phyloP scores from a whole-genome alignment of 2,329 filamentous ascomycete genomes.

The Paraphaeosphaeria minitans region DNA sequence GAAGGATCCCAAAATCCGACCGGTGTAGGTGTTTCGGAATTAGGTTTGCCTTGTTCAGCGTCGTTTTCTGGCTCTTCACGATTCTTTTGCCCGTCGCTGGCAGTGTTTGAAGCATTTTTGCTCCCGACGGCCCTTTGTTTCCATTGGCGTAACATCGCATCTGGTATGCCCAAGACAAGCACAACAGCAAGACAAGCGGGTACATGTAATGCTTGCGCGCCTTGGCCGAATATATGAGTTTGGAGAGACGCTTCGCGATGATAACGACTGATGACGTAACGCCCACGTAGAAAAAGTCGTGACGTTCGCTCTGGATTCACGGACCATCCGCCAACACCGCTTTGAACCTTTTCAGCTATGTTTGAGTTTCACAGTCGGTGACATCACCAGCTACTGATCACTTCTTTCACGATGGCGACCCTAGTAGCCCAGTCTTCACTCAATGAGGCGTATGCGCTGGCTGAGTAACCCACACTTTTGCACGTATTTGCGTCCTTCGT shows the following conservation, averaged over 20 bases:
- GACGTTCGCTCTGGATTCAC: not conserved
- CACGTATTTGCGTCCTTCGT: no score
- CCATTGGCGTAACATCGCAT: not conserved
- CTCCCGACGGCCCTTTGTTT: not conserved
- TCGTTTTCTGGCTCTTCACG: slow-evolving; percentile 1
- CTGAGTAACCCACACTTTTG: no score
- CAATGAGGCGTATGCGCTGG: not conserved
- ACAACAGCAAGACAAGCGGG: not conserved
- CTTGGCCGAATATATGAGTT: not conserved
- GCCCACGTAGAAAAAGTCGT: not conserved
- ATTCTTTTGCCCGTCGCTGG: not conserved
- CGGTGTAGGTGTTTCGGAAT: slow-evolving; percentile 32
- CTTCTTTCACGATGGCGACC: not conserved
- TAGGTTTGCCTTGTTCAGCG: slow-evolving; percentile 13
- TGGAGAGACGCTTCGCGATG: not conserved
- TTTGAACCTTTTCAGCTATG: not conserved
- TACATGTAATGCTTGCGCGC: not conserved
- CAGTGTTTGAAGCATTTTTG: not conserved
- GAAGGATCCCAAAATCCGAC: slow-evolving; percentile 55
- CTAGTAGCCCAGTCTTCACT: not conserved
- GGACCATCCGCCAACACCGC: not conserved
- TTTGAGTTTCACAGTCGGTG: not conserved
- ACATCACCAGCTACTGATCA: not conserved
- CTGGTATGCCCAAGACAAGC: not conserved
- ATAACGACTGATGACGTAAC: not conserved